Evolutionary conservation across 177 flowering plant species (phyloP), one percentile per base, ranked within the genome.

Genomic region (Telopea speciosissima): DNA sequence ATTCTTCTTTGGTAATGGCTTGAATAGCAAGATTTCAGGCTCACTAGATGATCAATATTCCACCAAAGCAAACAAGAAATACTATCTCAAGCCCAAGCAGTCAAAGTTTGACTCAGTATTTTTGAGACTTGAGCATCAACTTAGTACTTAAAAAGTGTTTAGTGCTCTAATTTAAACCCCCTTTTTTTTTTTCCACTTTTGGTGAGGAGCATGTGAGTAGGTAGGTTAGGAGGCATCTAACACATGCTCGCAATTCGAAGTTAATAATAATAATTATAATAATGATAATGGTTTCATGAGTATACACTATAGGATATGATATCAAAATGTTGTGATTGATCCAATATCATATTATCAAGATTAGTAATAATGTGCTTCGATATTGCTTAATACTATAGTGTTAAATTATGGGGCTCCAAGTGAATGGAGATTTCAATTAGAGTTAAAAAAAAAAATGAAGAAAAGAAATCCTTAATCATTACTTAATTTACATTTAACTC

Each of bases 121-220:
- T 58, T 58, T 58, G 22, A 19, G 61, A 58, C 3, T 58, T 58
- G n/a, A 19, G n/a, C n/a, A 58, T 5, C 61, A 16, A 21, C 23
- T 58, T 19, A 19, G 5, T 58, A 58, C 61, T 4, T 58, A 58
- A 16, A 58, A 58, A 58, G 61, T 21, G 22, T 19, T 67, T 49
- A 22, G 24, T n/a, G 56, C 14, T 1, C 40, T 25, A 33, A 33
- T 24, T 72, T 63, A 68, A 31, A 16, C 23, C 0, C n/a, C 19
- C 2, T 17, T 62, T 23, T 6, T 63, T 23, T 59, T 16, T 40
- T 5, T 62, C 17, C 59, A 12, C 14, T 28, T 28, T 54, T 54
- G 52, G 68, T 77, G 85, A 64, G 66, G 24, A 65, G 82, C 87
- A 82, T 84, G 87, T 84, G 87, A 74, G 75, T 72, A 28, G 78